Conservation (phyloP, 108 stramenopile genomes). For the Fistulifera pelliculosa region DNA sequence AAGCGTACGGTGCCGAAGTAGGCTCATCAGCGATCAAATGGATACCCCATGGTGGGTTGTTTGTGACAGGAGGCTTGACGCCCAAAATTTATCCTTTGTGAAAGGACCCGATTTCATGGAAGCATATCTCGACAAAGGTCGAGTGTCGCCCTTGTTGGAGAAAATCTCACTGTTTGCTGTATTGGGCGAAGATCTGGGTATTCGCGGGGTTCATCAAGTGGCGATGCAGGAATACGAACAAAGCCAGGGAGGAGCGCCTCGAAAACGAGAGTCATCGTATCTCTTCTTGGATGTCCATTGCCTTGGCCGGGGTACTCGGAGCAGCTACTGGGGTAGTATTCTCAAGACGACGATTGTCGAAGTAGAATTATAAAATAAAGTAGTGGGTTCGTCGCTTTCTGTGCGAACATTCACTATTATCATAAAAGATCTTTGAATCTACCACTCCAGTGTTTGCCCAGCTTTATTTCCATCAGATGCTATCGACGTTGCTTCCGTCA, state of each 20-base stretch:
- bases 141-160: conserved; percentile 59
- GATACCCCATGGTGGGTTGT: conserved; percentile 92
- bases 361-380: conserved; percentile 9
- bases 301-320: background rate
- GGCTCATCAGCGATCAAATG: conserved; percentile 84
- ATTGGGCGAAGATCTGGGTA: conserved; percentile 87
- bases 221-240: conserved; percentile 14
- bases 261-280: background rate
- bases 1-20: conserved; percentile 87
- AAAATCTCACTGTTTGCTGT: conserved; percentile 85
- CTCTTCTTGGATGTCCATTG: background rate
- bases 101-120: conserved; percentile 81
- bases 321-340: background rate
- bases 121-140: conserved; percentile 89
- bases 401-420: too few species aligned
- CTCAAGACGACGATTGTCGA: conserved; percentile 2
- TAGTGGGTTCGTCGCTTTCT: too few species aligned
- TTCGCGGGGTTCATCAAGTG: conserved; percentile 72
- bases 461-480: too few species aligned
- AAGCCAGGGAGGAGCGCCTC: background rate
- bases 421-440: too few species aligned
- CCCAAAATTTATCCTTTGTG: conserved; percentile 88
- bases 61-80: conserved; percentile 91
- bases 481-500: conserved; percentile 14
- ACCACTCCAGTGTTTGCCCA: too few species aligned